Conservation (phyloP, 2,329 filamentous ascomycete genomes). For the Colletotrichum musae region DNA sequence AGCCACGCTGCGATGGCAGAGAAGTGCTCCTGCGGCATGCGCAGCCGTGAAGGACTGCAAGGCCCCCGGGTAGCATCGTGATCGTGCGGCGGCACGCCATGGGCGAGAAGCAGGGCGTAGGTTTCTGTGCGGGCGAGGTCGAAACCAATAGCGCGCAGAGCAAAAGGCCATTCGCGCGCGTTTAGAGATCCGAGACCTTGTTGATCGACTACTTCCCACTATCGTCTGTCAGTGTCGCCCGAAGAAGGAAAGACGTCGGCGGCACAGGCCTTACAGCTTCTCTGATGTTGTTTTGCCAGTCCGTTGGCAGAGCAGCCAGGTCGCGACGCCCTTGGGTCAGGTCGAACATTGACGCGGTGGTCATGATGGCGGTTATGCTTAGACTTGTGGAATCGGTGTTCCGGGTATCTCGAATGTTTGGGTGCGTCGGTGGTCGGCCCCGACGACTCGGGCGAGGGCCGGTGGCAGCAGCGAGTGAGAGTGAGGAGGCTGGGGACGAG, state of each 20-base stretch:
- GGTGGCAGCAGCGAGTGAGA: slow-evolving; percentile 1
- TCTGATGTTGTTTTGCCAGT: slow-evolving; percentile 43
- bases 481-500: not conserved
- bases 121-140: slow-evolving; percentile 90
- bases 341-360: slow-evolving; percentile 40
- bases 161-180: slow-evolving; percentile 98
- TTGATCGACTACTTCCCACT: slow-evolving; percentile 97
- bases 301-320: slow-evolving; percentile 36
- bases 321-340: slow-evolving; percentile 41
- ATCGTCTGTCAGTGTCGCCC: slow-evolving; percentile 6
- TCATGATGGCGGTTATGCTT: slow-evolving; percentile 23
- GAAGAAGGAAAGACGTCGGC: not conserved
- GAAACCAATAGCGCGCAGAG: slow-evolving; percentile 95
- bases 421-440: not conserved
- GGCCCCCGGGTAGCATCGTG: slow-evolving; percentile 60
- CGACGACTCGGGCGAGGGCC: slow-evolving; percentile 3
- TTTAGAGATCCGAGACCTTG: slow-evolving; percentile 95
- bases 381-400: slow-evolving; percentile 1
- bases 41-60: slow-evolving; percentile 76
- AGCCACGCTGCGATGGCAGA: slow-evolving; percentile 83
- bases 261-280: slow-evolving; percentile 36
- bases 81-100: slow-evolving; percentile 80
- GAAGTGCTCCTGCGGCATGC: slow-evolving; percentile 81
- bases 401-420: slow-evolving; percentile 6
- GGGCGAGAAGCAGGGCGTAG: slow-evolving; percentile 82